These are phyloP conservation scores for Iris macrosiphon DNA, from an alignment of 106 monocot genomes.

Conservation along the genomic window DNA sequence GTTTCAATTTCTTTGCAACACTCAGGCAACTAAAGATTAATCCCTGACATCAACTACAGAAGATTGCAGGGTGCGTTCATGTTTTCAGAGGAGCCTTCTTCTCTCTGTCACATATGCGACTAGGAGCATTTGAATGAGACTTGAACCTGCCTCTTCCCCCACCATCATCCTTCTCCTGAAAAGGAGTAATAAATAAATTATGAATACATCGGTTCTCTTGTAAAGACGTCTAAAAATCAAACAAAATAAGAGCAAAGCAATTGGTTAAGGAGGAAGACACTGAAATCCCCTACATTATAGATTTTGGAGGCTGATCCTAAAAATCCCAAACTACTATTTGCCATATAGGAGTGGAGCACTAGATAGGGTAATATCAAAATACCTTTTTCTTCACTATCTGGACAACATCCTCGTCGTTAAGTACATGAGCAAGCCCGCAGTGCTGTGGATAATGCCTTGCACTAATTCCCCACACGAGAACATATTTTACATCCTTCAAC, in stretches of 20 bases:
- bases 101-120: constrained; percentile 86
- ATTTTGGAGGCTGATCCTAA: too few species aligned
- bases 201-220: too few species aligned
- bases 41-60: too few species aligned
- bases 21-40: too few species aligned
- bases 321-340: too few species aligned
- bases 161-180: constrained; percentile 80
- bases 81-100: constrained; percentile 92
- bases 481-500: constrained; percentile 95
- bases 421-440: constrained; percentile 76
- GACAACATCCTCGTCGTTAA: constrained; percentile 94
- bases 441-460: constrained; percentile 97
- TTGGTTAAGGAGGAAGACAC: not conserved
- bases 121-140: constrained; percentile 77
- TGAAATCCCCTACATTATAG: too few species aligned
- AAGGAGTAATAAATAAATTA: too few species aligned
- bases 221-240: not conserved
- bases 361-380: not conserved
- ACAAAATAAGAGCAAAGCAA: not conserved
- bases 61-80: too few species aligned
- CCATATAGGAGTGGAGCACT: too few species aligned
- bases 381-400: constrained; percentile 99
- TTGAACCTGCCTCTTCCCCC: constrained; percentile 91
- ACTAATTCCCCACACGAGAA: constrained; percentile 95
- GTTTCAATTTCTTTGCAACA: too few species aligned